phyloP scores from a whole-genome alignment of 164 flowering plant genomes.

The Aristolochia fimbriata region DNA sequence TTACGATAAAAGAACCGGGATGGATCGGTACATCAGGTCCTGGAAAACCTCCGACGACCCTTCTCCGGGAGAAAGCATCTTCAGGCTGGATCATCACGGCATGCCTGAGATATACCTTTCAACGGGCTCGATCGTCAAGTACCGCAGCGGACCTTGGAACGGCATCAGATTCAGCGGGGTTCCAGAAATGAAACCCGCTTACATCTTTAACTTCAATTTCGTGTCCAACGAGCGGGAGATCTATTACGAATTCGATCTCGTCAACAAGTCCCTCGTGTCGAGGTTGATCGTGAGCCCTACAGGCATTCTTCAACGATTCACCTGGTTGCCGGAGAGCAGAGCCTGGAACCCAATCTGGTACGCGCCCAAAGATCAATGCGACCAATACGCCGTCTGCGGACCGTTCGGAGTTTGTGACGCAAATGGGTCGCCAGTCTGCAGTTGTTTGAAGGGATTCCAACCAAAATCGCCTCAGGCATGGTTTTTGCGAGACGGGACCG shows the following conservation, averaged over 20 bases:
- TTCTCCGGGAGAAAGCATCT: constrained; percentile 12
- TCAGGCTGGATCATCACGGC: constrained; percentile 16
- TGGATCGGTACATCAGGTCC: constrained; percentile 11
- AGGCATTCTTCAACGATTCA: constrained; percentile 18
- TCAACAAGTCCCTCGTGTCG: constrained; percentile 6
- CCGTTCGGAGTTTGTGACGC: constrained; percentile 20
- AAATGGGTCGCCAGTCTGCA: constrained; percentile 13
- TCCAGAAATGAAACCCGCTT: constrained; percentile 7
- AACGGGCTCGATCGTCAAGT: constrained; percentile 2
- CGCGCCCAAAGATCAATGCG: constrained; percentile 28
- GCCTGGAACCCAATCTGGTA: constrained; percentile 9
- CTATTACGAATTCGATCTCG: constrained; percentile 9
- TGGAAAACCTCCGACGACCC: constrained; percentile 34
- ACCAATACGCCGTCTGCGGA: constrained; percentile 23
- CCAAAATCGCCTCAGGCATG: constrained; percentile 22
- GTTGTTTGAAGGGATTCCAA: constrained; percentile 32
- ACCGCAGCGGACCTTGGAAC: constrained; percentile 42
- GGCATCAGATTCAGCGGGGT: constrained; percentile 27
- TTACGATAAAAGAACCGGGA: constrained; percentile 8
- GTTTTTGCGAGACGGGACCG: constrained; percentile 15
- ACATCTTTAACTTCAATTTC: constrained; percentile 6
- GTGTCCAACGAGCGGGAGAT: constrained; percentile 17
- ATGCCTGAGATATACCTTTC: constrained; percentile 14
- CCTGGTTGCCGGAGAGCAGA: constrained; percentile 10
- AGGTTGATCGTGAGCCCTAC: constrained; percentile 13